Conservation (phyloP, 129 eudicot species). For the Tagetes erecta region DNA sequence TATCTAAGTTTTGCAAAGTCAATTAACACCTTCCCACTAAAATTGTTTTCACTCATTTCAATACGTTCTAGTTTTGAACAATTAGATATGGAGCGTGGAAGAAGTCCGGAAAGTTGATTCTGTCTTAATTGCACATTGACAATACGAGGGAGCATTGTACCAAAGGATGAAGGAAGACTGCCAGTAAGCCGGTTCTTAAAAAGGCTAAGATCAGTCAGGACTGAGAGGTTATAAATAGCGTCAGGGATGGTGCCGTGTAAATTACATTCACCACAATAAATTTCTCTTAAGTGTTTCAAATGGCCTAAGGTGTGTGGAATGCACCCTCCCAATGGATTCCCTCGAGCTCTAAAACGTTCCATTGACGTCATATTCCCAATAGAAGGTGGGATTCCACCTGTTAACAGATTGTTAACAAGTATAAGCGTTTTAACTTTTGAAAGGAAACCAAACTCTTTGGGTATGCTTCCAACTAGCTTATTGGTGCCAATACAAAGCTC, state of each 20-base stretch:
- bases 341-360: neutral
- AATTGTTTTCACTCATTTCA: neutral
- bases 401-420: neutral
- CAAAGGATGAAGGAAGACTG: neutral
- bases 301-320: slow-evolving; percentile 15
- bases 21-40: slow-evolving; percentile 23
- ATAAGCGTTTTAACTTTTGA: neutral
- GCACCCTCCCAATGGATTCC: slow-evolving; percentile 23
- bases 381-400: slow-evolving; percentile 15
- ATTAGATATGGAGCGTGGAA: slow-evolving; percentile 29
- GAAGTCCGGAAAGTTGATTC: slow-evolving; percentile 16
- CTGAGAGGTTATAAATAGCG: slow-evolving; percentile 18
- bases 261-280: neutral
- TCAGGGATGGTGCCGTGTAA: slow-evolving; percentile 20
- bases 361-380: slow-evolving; percentile 19
- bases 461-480: slow-evolving; percentile 21
- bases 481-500: neutral
- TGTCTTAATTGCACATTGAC: neutral
- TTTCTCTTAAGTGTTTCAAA: neutral
- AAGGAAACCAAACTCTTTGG: slow-evolving; percentile 2
- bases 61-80: neutral
- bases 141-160: slow-evolving; percentile 2
- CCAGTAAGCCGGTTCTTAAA: neutral
- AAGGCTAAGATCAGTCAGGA: neutral
- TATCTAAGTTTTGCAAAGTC: slow-evolving; percentile 13